Evolutionary conservation across 495 filamentous ascomycete genomes (phyloP).

Genomic region (Penicillium lividum): DNA sequence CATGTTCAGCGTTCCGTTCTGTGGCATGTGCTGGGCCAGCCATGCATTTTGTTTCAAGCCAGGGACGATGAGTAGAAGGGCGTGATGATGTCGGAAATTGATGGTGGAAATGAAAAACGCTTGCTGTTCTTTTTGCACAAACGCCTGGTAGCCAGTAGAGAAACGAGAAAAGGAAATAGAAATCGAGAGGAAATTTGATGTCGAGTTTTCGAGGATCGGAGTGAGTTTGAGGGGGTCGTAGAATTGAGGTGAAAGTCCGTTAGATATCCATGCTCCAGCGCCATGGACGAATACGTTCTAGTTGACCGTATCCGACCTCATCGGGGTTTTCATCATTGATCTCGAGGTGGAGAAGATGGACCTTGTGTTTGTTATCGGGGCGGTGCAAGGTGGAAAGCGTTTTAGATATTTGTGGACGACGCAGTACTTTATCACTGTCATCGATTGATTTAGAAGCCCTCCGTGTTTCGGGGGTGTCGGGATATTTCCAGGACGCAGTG

Average conservation of each 20-base stretch:
- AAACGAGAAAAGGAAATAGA: slow-evolving; percentile 5
- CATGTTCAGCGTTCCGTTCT: slow-evolving; percentile 6
- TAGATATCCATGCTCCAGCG: slow-evolving; percentile 54
- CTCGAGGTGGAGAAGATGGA: slow-evolving; percentile 45
- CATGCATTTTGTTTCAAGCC: slow-evolving; percentile 18
- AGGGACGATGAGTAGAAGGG: slow-evolving; percentile 2
- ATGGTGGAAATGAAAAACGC: slow-evolving; percentile 8
- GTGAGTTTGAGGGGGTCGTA: background rate
- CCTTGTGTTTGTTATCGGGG: slow-evolving; percentile 33
- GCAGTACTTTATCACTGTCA: slow-evolving; percentile 27
- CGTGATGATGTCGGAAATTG: background rate
- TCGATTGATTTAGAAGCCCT: slow-evolving; percentile 44
- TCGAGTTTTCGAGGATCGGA: slow-evolving; percentile 4
- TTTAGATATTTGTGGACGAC: slow-evolving; percentile 37
- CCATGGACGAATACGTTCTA: slow-evolving; percentile 45
- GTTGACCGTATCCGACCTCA: slow-evolving; percentile 38
- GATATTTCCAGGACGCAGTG: slow-evolving; percentile 37
- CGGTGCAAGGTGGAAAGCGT: slow-evolving; percentile 35
- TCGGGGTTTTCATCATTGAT: slow-evolving; percentile 39
- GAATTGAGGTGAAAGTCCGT: slow-evolving; percentile 7
- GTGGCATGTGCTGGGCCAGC: slow-evolving; percentile 26
- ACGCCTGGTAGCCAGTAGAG: slow-evolving; percentile 14
- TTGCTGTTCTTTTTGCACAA: slow-evolving; percentile 21
- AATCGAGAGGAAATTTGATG: slow-evolving; percentile 9
- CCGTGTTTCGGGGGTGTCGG: slow-evolving; percentile 43